These are phyloP conservation scores for Nakazawaea pomicola DNA, from an alignment of 805 yeast species.

Conservation along the genomic window DNA sequence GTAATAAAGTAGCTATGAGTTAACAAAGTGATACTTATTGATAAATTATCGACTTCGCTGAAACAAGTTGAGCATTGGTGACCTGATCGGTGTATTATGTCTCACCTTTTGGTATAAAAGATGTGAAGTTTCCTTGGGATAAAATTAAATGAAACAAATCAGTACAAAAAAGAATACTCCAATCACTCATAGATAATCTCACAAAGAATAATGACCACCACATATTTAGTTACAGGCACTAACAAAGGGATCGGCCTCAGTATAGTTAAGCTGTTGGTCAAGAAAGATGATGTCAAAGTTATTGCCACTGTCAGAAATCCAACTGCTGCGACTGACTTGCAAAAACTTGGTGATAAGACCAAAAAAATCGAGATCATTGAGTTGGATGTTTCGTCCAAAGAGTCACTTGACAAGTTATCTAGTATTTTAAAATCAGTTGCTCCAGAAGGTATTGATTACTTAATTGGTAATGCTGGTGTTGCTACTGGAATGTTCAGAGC, in stretches of 20 bases:
- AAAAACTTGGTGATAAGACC: conserved; percentile 13
- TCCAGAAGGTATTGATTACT: background rate
- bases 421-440: conserved; percentile 15
- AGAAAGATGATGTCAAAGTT: conserved; percentile 17
- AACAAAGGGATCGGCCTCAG: conserved; percentile 37
- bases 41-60: too few relatives aligned
- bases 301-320: conserved; percentile 16
- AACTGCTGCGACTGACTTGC: conserved; percentile 14
- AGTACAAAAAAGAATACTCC: too few relatives aligned
- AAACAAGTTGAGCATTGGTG: too few relatives aligned
- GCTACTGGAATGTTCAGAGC: too few relatives aligned
- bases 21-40: too few relatives aligned
- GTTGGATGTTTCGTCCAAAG: conserved; percentile 19
- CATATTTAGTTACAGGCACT: conserved; percentile 32
- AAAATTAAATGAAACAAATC: too few relatives aligned
- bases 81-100: too few relatives aligned
- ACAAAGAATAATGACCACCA: background rate
- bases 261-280: conserved; percentile 23
- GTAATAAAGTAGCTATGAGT: too few relatives aligned
- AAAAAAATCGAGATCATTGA: conserved; percentile 18
- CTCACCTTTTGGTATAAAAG: too few relatives aligned
- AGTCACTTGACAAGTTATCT: conserved; percentile 17
- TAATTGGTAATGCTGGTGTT: background rate
- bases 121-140: too few relatives aligned
- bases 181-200: too few relatives aligned